Evolutionary conservation across 192 early-diverging fungal species (phyloP).

Genomic region (Backusella macrospora): DNA sequence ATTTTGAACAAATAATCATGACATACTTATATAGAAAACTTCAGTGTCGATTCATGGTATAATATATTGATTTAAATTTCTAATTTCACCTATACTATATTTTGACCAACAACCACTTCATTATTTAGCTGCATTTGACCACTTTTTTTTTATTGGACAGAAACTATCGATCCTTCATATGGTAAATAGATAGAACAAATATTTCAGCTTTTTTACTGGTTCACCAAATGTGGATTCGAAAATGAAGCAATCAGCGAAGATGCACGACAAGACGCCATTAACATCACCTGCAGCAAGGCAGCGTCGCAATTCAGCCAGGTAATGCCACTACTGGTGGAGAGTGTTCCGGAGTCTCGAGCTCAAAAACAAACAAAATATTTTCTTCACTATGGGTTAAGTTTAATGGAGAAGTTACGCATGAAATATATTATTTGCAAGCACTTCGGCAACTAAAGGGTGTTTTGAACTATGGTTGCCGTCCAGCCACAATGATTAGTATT

Average conservation of each 20-base stretch:
- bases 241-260: not conserved
- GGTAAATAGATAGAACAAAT: not conserved
- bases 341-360: not conserved
- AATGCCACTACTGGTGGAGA: not conserved
- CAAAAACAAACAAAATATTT: not conserved
- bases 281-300: not conserved
- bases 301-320: not conserved
- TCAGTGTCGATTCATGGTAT: not conserved
- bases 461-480: not conserved
- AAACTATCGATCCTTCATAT: not conserved
- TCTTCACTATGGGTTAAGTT: not conserved
- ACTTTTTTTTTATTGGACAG: not conserved
- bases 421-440: not conserved
- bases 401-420: not conserved
- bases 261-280: conserved; percentile 1
- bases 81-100: too few relatives aligned
- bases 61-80: not conserved
- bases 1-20: not conserved
- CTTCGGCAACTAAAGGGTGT: not conserved
- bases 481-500: not conserved
- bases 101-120: conserved; percentile 6
- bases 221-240: not conserved
- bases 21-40: not conserved
- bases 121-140: not conserved
- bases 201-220: not conserved